Base-by-base conservation (phyloP, 2,329 filamentous ascomycete genomes). In the Curvularia hawaiiensis region DNA sequence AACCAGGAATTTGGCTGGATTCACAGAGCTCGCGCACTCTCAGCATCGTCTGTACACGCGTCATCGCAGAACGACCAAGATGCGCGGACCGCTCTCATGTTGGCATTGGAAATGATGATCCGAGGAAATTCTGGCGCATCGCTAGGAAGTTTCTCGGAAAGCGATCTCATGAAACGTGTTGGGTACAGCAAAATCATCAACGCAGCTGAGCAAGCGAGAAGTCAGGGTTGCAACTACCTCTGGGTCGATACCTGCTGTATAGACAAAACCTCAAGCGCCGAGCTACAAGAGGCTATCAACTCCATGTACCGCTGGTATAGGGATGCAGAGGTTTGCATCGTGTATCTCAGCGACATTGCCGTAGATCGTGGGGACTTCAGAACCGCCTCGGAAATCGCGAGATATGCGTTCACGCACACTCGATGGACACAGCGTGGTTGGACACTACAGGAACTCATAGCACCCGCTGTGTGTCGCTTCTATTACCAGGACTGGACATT, bases 391-490 rank as follows among this genome's bases (percentile, higher is more conserved):
- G 63, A 65, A 2, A 56, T 60, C 0, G 59, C 62, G 9, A 63
- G 38, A 47, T 39, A 50, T 4, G 64, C 67, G 0, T 67, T 72
- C 26, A 41, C 60, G 8, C 57, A 50, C 14, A 65, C 59, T 44
- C 61, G 67, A 7, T 73, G 69, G 70, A 51, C 65, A 1, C 69
- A 58, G 28, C 61, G 66, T 38, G 68, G 68, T n/a, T 72, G 68
- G 70, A 73, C 70, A 1, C 55, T 72, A 5, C 70, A 73, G 57
- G 70, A 73, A 30, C 59, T 72, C 4, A 55, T 73, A 5, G 70
- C 70, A 12, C 70, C 69, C 2, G 41, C 41, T 26, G 30, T 61
- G 0, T 64, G 71, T 44, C 59, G 64, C 14, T 74, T 74, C 54
- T 69, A 70, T 50, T 62, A 64, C 38, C 28, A 61, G 28, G 64